Evolutionary conservation across 441 rosid species (phyloP), one percentile per base, ranked within the genome.

Genomic region (Pelargonium fulgidum): DNA sequence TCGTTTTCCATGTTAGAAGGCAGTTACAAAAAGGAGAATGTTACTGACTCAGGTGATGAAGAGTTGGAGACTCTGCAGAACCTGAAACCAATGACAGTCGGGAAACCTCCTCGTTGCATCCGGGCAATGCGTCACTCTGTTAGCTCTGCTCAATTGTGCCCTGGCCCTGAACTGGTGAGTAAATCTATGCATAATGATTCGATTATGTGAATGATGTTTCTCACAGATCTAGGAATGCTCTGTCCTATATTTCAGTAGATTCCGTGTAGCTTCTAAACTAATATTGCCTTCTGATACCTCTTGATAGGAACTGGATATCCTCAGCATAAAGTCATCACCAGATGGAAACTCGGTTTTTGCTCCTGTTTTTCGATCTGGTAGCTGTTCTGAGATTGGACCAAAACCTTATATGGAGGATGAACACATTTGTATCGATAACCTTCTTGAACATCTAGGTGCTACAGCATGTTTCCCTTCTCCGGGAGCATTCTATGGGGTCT

Each of bases 51-150:
- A 64, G 87, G 76, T 42, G 80, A 75, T 73, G 83, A 79, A 52
- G 72, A 72, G 67, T 67, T 71, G 26, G 86, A 80, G 67, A 85
- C 78, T 76, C 72, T 84, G 75, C 91, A 85, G 78, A 77, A 62
- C 13, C 54, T 74, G 44, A 89, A 82, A 73, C 89, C 85, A 69
- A 70, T 79, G 56, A 73, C 86, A 12, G 81, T 41, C 64, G 87
- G 90, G 11, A 93, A 91, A 76, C 98, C 98, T 76, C 98, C 97
- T 0, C 81, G 96, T 19, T 92, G 88, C 63, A 68, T 82, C 71
- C 84, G 90, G 0, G 71, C 75, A 12, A 67, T 79, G 76, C 84
- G 73, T 29, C 85, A 83, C 71, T 75, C 82, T 68, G 70, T 87
- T 68, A 69, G 81, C 78, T 73, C 86, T 48, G 73, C 75, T 58